Base-by-base conservation (phyloP, 352 stramenopile species). In the Aphanomyces cochlioides region DNA sequence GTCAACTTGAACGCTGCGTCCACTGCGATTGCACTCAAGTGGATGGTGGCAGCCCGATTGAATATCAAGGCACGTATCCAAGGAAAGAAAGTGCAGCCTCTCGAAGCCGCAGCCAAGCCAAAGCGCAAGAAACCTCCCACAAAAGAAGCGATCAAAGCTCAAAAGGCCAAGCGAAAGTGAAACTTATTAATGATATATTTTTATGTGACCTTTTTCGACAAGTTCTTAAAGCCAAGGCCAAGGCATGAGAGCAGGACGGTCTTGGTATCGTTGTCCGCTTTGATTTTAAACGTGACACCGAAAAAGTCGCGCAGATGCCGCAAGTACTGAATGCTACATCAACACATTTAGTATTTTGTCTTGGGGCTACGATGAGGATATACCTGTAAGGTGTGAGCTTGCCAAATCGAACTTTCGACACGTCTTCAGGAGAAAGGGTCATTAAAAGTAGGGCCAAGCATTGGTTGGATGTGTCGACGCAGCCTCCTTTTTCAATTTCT, bases 341-440 rank as follows among this genome's bases (percentile, higher is more conserved):
- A 56, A 50, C 12, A 36, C 6, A 15, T 8, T 48, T 36, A 65
- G 19, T 45, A 59, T 28, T n/a, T 17, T 5, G 40, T 56, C 17
- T 8, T 17, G 45, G n/a, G n/a, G 47, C n/a, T 57, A 4, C 34
- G 19, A 50, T 3, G 39, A 60, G 34, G 5, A 36, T 56, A 54
- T 87, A 89, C 82, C 78, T 88, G 79, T 94, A 89, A 0, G 85
- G 85, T 17, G 88, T 94, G 66, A 96, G 79, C 74, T 94, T 96
- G 71, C 88, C 88, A 15, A 97, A 88, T 40, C 90, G 87, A 50
- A 97, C 88, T 77, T 95, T 97, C 67, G 90, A 98, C 28, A 99
- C 97, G 78, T 99, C 97, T 75, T 99, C 96, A 0, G 97, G 97
- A 21, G 94, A 97, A 12, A 99, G 83, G 66, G 96, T 93, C 97